A percentile compares a stretch with the other conserved stretches of the same genome.
Conservation (phyloP, 75 land plant species). For the Pinus taeda region DNA sequence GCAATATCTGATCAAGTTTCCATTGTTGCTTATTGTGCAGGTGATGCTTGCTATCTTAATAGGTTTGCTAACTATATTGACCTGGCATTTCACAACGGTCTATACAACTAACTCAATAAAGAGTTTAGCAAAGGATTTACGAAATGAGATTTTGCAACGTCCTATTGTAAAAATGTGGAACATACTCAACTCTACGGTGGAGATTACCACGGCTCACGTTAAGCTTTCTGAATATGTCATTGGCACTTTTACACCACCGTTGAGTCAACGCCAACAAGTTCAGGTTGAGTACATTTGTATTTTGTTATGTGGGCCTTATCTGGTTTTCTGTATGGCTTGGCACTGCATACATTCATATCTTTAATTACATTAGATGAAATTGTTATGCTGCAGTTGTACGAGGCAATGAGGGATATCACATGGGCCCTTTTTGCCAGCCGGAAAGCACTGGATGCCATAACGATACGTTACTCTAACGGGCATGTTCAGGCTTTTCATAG, state of each 20-base stretch:
- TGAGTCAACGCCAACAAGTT: neutral
- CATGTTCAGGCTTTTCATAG: constrained; percentile 74
- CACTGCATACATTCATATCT: neutral
- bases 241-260: constrained; percentile 27
- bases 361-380: neutral
- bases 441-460: constrained; percentile 64
- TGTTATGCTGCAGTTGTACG: constrained; percentile 42
- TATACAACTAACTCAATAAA: constrained; percentile 68
- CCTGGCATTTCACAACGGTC: constrained; percentile 75
- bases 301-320: neutral
- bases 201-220: constrained; percentile 61
- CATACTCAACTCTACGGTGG: constrained; percentile 63
- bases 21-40: constrained; percentile 25
- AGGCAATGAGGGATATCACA: constrained; percentile 59
- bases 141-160: constrained; percentile 66
- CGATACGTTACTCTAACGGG: constrained; percentile 59
- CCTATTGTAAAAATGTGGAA: constrained; percentile 74
- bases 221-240: constrained; percentile 66
- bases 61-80: constrained; percentile 67
- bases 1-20: neutral
- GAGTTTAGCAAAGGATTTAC: constrained; percentile 60
- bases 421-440: constrained; percentile 74
- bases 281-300: neutral
- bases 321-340: neutral
- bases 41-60: constrained; percentile 76